A percentile compares a stretch with the other conserved stretches of the same genome.
phyloP scores from a whole-genome alignment of 2,329 filamentous ascomycete species.

The Colletotrichum sp. region DNA sequence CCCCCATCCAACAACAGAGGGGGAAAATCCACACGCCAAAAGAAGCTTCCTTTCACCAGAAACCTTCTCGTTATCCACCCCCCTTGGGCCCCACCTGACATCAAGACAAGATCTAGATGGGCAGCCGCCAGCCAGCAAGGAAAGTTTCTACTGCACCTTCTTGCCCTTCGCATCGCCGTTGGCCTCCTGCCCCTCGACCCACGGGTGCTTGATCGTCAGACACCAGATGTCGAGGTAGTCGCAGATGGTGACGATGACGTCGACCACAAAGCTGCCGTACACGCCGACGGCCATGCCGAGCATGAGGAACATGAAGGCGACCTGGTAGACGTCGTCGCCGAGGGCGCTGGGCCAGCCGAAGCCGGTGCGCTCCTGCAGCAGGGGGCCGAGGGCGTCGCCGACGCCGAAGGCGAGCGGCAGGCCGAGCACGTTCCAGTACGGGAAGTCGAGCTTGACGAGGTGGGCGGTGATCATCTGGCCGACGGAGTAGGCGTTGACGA shows the following conservation, averaged over 20 bases:
- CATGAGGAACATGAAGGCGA: slow-evolving; percentile 89
- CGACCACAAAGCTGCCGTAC: slow-evolving; percentile 97
- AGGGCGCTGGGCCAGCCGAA: slow-evolving; percentile 80
- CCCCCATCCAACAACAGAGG: background rate
- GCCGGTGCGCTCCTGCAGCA: slow-evolving; percentile 61
- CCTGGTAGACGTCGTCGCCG: slow-evolving; percentile 81
- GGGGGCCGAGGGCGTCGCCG: slow-evolving; percentile 78
- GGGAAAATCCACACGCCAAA: background rate
- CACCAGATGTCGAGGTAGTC: slow-evolving; percentile 99
- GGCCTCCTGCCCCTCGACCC: slow-evolving; percentile 45
- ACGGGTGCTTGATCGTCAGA: slow-evolving; percentile 90
- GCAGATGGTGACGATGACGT: slow-evolving; percentile 97
- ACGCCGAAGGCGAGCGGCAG: slow-evolving; percentile 81
- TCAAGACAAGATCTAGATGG: background rate
- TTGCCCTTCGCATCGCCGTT: slow-evolving; percentile 40
- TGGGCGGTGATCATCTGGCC: slow-evolving; percentile 96
- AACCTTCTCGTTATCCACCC: background rate
- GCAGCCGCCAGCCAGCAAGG: background rate
- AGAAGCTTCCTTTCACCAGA: background rate
- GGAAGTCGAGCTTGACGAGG: slow-evolving; percentile 85
- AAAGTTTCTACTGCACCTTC: slow-evolving; percentile 38
- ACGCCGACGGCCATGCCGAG: slow-evolving; percentile 84
- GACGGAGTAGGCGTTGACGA: slow-evolving; percentile 94
- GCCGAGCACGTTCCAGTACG: slow-evolving; percentile 86
- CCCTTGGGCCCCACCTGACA: background rate